phyloP scores from a whole-genome alignment of 1,139 yeast genomes.

The Suhomyces ambrosiae region DNA sequence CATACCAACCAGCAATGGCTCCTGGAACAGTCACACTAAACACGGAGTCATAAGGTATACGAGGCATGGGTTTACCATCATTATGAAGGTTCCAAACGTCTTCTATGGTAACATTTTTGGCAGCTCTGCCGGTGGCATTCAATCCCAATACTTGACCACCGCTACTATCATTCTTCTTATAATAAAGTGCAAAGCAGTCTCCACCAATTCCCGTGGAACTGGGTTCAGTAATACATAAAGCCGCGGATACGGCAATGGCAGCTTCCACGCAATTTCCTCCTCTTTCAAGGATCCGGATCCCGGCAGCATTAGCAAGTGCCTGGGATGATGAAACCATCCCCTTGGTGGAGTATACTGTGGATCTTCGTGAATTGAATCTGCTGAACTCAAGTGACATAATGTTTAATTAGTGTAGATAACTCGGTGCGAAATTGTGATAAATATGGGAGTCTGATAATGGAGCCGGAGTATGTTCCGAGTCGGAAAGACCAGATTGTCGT shows the following conservation, averaged over 20 bases:
- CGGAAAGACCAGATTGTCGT: too few species aligned
- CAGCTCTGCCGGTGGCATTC: slow-evolving; percentile 79
- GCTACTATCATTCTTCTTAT: slow-evolving; percentile 46
- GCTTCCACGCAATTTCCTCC: slow-evolving; percentile 88
- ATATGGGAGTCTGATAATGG: too few species aligned
- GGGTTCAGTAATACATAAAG: slow-evolving; percentile 72
- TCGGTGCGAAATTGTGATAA: too few species aligned
- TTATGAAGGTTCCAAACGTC: slow-evolving; percentile 46
- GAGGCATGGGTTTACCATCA: slow-evolving; percentile 40
- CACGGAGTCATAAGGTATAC: slow-evolving; percentile 52
- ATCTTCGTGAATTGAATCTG: slow-evolving; percentile 61
- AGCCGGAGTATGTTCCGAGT: too few species aligned
- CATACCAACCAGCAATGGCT: slow-evolving; percentile 76
- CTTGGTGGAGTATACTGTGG: slow-evolving; percentile 73
- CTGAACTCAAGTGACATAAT: slow-evolving; percentile 17
- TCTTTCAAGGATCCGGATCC: slow-evolving; percentile 58
- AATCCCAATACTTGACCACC: slow-evolving; percentile 56
- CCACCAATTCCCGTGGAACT: slow-evolving; percentile 84
- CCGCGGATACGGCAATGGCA: slow-evolving; percentile 79
- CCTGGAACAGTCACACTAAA: slow-evolving; percentile 76
- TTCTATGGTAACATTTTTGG: slow-evolving; percentile 53
- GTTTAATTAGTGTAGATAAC: neutral
- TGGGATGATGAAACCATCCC: slow-evolving; percentile 80
- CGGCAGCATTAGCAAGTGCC: slow-evolving; percentile 78
- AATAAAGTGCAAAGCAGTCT: slow-evolving; percentile 71